Evolutionary conservation across 805 yeast genomes (phyloP).

Genomic region (Tetrapisispora nanseiensis): DNA sequence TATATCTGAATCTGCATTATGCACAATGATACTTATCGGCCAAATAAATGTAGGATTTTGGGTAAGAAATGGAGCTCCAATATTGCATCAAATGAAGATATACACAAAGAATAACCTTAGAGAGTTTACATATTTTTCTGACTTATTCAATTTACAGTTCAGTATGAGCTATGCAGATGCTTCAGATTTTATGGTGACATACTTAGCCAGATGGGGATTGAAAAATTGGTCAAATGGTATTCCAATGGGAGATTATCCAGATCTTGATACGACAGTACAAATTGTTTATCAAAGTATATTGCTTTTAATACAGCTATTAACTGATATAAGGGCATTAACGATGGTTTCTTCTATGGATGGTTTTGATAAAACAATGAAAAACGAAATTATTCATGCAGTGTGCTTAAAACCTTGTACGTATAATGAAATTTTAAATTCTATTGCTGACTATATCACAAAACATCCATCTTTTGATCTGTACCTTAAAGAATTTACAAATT

Average conservation of each 20-base stretch:
- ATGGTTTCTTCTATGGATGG: constrained; percentile 41
- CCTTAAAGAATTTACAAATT: constrained; percentile 48
- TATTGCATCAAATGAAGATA: constrained; percentile 67
- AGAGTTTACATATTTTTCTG: constrained; percentile 75
- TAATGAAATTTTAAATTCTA: constrained; percentile 53
- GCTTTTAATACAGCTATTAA: constrained; percentile 54
- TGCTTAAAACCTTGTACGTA: constrained; percentile 67
- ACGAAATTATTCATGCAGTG: constrained; percentile 75
- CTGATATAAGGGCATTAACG: constrained; percentile 54
- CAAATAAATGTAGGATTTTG: constrained; percentile 85
- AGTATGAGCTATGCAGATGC: constrained; percentile 49
- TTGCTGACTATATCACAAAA: constrained; percentile 67
- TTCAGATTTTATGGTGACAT: constrained; percentile 43
- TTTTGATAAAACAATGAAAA: constrained; percentile 41
- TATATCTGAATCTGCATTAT: constrained; percentile 55
- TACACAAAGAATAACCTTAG: constrained; percentile 66
- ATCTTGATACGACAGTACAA: constrained; percentile 35
- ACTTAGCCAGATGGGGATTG: constrained; percentile 64
- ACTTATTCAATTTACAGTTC: constrained; percentile 59
- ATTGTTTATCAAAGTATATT: constrained; percentile 75
- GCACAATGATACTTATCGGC: constrained; percentile 66
- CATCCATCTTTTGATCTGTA: constrained; percentile 66
- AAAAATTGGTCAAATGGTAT: constrained; percentile 42
- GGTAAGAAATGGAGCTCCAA: constrained; percentile 88
- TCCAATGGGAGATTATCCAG: constrained; percentile 34